Base-by-base conservation (phyloP, 2,329 filamentous ascomycete genomes). In the Trichoderma gracile region DNA sequence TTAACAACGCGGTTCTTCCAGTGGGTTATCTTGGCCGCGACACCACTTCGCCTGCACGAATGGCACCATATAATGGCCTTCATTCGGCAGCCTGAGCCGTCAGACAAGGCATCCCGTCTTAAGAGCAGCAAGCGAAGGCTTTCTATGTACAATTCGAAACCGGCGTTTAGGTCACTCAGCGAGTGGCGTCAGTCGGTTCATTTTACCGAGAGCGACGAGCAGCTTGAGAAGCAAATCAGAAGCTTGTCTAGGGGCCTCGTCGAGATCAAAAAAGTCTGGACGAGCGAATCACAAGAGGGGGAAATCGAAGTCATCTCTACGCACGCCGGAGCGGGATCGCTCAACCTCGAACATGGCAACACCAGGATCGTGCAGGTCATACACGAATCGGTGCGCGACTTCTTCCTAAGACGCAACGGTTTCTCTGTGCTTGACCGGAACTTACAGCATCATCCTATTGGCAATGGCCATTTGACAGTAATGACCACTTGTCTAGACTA, bases 351-450 rank as follows among this genome's bases (percentile, higher is more conserved):
- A 30, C 7, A 40, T 2, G 52, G 52, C 2, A 2, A 42, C 4
- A 25, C 30, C 9, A 40, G 52, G 14, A 14, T 54, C 3, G 63
- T 78, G 0, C 38, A 21, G 0, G 82, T 55, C 66, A 83, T 84
- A 10, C 82, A 85, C 46, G 80, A 84, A 66, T 81, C 81, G 0
- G 80, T 84, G 0, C 70, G 76, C 3, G 81, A 83, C 6, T 84
- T 81, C 27, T 69, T 84, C 0, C 49, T 80, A 1, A 75, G 74
- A 10, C 73, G 76, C 1, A 55, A 68, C 0, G 77, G 79, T 12
- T 30, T 50, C 15, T 5, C 8, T 4, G 15, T n/a, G 12, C 23
- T 50, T 27, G 47, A 50, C 9, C 10, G 23, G 3, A n/a, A 14
- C 3, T 14, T n/a, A 49, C 7, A 7, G 23, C 2, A 3, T 7